phyloP scores from a whole-genome alignment of 805 yeast genomes.

The Blastobotrys americana region DNA sequence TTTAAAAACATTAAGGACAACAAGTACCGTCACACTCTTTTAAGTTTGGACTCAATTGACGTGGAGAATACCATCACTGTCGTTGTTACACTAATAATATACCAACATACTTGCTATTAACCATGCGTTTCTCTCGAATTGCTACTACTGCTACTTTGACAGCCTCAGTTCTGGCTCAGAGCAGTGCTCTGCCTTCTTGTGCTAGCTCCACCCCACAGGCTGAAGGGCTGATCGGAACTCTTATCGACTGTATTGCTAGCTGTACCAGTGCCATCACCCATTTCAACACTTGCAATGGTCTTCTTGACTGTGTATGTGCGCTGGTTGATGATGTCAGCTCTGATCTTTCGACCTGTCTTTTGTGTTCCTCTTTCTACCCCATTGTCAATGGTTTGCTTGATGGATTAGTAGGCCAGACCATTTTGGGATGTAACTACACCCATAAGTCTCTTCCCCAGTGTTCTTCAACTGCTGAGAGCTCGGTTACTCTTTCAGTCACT shows the following conservation, averaged over 20 bases:
- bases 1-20: no score
- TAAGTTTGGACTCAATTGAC: no score
- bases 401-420: constrained; percentile 7
- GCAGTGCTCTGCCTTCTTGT: constrained; percentile 1
- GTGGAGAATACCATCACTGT: no score
- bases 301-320: constrained; percentile 13
- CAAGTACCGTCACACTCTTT: no score
- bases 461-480: neutral
- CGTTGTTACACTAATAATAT: no score
- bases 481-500: neutral
- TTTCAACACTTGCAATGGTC: constrained; percentile 11
- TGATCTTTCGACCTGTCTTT: constrained; percentile 12
- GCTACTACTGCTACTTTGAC: neutral
- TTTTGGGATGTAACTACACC: constrained; percentile 8
- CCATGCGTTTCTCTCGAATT: neutral
- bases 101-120: no score
- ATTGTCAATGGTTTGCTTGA: constrained; percentile 4
- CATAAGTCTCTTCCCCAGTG: constrained; percentile 7
- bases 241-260: constrained; percentile 9
- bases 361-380: constrained; percentile 10
- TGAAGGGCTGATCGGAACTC: constrained; percentile 7
- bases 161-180: constrained; percentile 2
- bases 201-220: constrained; percentile 9
- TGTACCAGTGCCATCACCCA: constrained; percentile 9
- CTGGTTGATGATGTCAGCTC: constrained; percentile 11